phyloP scores from a whole-genome alignment of 306 rosid species.

The Sophora flavescens region DNA sequence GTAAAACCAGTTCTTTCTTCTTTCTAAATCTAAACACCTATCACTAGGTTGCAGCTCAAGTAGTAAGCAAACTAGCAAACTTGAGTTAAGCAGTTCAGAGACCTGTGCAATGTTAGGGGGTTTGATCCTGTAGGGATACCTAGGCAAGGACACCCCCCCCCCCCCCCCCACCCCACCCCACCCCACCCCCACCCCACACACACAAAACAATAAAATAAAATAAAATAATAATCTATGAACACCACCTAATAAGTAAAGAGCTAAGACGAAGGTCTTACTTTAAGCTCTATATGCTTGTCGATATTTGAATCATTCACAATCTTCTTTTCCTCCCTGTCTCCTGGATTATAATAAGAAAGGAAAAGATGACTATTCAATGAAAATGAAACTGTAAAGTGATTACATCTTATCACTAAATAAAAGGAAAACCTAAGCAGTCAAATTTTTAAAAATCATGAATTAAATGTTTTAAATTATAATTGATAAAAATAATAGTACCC shows the following conservation, averaged over 20 bases:
- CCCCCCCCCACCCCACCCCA: neutral
- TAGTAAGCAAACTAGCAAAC: neutral
- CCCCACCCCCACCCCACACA: neutral
- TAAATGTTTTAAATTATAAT: neutral
- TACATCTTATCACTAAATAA: slow-evolving; percentile 10
- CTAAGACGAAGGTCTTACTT: slow-evolving; percentile 51
- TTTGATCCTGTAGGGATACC: too few species aligned
- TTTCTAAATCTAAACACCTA: slow-evolving; percentile 11
- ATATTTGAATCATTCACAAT: slow-evolving; percentile 38
- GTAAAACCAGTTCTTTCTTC: slow-evolving; percentile 16
- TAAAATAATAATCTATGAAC: slow-evolving; percentile 6
- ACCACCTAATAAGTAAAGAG: slow-evolving; percentile 5
- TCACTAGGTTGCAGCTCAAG: neutral
- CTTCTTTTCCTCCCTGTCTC: slow-evolving; percentile 46
- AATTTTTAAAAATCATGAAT: neutral
- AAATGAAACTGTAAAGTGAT: neutral
- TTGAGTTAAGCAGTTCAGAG: neutral
- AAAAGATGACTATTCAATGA: slow-evolving; percentile 13
- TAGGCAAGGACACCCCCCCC: too few species aligned
- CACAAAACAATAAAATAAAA: too few species aligned
- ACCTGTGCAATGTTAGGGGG: neutral
- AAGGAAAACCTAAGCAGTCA: neutral
- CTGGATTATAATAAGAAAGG: slow-evolving; percentile 53
- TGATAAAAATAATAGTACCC: neutral
- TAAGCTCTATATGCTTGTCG: slow-evolving; percentile 46